Evolutionary conservation across 306 rosid genomes (phyloP).

Genomic region (Quercus ilex): DNA sequence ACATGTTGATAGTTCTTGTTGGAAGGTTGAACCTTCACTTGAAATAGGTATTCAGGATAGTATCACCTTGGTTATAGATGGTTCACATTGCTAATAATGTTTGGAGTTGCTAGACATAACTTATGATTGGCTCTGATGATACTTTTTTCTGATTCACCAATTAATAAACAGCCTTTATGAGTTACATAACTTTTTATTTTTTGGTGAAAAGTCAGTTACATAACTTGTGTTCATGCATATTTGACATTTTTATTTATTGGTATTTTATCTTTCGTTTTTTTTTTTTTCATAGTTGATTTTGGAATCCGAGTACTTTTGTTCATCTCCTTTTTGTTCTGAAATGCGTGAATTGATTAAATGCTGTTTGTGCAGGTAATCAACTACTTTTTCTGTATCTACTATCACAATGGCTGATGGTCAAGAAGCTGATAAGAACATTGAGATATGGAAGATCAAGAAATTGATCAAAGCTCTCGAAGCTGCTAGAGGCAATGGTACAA

Average conservation of each 20-base stretch:
- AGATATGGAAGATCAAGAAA: slow-evolving; percentile 94
- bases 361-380: not conserved
- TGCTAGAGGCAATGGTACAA: slow-evolving; percentile 89
- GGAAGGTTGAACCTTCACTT: not conserved
- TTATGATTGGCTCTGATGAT: not conserved
- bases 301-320: not conserved
- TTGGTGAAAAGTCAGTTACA: too few species aligned
- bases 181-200: not conserved
- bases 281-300: not conserved
- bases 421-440: slow-evolving; percentile 86
- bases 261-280: not conserved
- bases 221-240: not conserved
- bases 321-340: not conserved
- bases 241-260: not conserved
- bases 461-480: slow-evolving; percentile 83
- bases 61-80: not conserved
- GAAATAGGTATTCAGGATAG: not conserved
- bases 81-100: not conserved
- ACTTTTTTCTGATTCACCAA: not conserved
- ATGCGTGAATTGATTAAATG: not conserved
- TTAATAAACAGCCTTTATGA: not conserved
- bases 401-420: slow-evolving; percentile 66
- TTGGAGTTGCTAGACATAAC: not conserved
- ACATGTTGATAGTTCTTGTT: not conserved
- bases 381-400: not conserved